Base-by-base conservation (phyloP, 192 early-diverging fungal genomes). In the Coemansia sp. region DNA sequence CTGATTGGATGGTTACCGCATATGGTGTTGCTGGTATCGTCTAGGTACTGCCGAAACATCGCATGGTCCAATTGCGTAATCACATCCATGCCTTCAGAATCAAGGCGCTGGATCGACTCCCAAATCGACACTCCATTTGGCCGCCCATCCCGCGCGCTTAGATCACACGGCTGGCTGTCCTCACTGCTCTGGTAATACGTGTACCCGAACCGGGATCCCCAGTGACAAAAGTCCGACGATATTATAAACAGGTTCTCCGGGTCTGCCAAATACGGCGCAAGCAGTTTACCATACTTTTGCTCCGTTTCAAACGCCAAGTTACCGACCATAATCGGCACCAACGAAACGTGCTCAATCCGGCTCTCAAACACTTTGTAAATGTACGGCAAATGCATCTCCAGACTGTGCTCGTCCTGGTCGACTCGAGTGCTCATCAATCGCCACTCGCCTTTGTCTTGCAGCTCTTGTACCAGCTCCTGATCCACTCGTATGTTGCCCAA, bases 151-250 rank as follows among this genome's bases (percentile, higher is more conserved):
- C 53, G 49, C 47, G 52, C 50, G 62, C 51, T 37, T 21, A 65
- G 26, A 9, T 54, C 23, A 54, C 47, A 31, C 10, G 64, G 21
- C 15, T 44, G 54, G 34, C 40, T 49, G 3, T 63, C 58, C 0
- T 72, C 58, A 12, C 72, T 56, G 11, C 64, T 65, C 10, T 59
- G 62, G 64, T 91, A 89, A 68, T 85, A 87, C 1, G 87, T 93
- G 81, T 91, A 97, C 36, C 68, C 47, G 73, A 98, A 98, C 14
- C 95, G 90, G 21, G 70, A 68, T 11, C 97, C 97, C 89, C 94
- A 98, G 74, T 98, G 97, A 74, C 97, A 97, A 70, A 98, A 98
- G 68, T 98, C 97, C 1, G 89, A 91, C 28, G 97, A 98, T n/a
- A 98, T 83, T 19, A 98, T 84, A 85, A 98, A 96, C 9, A 97